Percentiles rank a stretch among this genome's conserved stretches.
Conservation (phyloP, 1,284 basidiomycete genomes). For the Abortiporus biennis region DNA sequence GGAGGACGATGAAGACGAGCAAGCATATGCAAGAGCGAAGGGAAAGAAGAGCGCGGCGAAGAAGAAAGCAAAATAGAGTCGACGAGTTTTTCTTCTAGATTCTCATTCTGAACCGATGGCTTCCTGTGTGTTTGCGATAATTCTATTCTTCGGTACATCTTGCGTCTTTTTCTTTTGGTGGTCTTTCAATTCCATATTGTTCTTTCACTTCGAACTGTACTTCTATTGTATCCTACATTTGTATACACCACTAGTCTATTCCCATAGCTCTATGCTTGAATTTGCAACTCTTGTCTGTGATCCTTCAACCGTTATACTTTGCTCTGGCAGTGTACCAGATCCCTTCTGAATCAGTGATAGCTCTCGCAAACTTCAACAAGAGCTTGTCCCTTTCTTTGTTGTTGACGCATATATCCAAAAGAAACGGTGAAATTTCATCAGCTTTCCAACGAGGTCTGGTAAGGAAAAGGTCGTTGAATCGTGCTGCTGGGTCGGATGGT, state of each 20-base stretch:
- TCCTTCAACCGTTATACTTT: conserved; percentile 16
- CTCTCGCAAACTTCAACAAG: conserved; percentile 79
- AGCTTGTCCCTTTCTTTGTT: conserved; percentile 84
- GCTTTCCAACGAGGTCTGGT: conserved; percentile 71
- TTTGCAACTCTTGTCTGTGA: no score
- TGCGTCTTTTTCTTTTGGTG: no score
- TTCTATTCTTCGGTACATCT: no score
- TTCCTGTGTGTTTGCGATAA: no score
- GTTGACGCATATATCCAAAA: conserved; percentile 74
- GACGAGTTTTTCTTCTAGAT: no score
- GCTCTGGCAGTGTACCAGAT: conserved; percentile 66
- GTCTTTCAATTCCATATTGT: no score
- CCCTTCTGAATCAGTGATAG: conserved; percentile 63
- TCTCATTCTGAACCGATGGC: no score
- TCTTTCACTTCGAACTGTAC: no score
- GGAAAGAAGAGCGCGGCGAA: conserved; percentile 1
- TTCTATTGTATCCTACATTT: no score
- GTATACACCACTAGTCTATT: no score
- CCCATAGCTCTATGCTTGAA: no score
- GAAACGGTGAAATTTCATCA: conserved; percentile 76
- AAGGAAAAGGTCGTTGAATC: conserved; percentile 83
- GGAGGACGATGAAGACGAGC: conserved; percentile 9
- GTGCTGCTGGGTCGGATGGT: conserved; percentile 65
- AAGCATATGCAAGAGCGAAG: conserved; percentile 7
- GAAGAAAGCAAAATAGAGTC: no score